Base-by-base conservation (phyloP, 768 basidiomycete genomes). In the Dendrothele bispora region DNA sequence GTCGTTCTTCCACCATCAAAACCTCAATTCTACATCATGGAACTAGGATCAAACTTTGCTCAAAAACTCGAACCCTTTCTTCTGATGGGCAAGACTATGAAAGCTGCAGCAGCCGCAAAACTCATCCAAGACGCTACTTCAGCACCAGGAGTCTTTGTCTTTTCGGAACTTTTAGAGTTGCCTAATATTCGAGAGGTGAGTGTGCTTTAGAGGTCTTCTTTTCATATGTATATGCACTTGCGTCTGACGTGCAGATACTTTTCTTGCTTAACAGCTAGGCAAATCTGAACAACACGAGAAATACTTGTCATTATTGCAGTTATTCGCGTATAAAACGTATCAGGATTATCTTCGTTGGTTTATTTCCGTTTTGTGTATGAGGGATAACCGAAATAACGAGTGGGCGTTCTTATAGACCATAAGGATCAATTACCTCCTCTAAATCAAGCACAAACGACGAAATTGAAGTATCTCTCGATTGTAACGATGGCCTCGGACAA, bases 401-500 rank as follows among this genome's bases (percentile, higher is more conserved):
- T n/a, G n/a, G 38, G 50, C 46, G 22, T 10, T 49, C 32, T 49
- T 51, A 32, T 60, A 94, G 91, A 80, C 48, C 75, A 85, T 64
- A 82, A 84, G 62, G 74, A 79, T 39, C 52, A 70, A 0, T 74
- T 88, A 24, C 92, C 95, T 0, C 61, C 82, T 0, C 67, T 95
- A 26, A 86, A 84, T 51, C 61, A 72, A 5, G 79, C 83, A 0
- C 95, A 98, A 60, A 78, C 80, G 5, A 83, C 74, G 30, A 99
- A 99, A 66, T 78, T 99, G 12, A 97, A 91, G 69, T 91, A 95
- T 61, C 82, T 99, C 15, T 88, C 95, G 3, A 84, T 98, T 49
- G 90, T 94, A 27, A 82, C 91, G 1, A 77, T 95, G 29, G 90
- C 93, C 2, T 68, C 83, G 38, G 74, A 86, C 50, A 82, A 79